phyloP scores from a whole-genome alignment of 106 monocot species.

The Hemerocallis citrina region DNA sequence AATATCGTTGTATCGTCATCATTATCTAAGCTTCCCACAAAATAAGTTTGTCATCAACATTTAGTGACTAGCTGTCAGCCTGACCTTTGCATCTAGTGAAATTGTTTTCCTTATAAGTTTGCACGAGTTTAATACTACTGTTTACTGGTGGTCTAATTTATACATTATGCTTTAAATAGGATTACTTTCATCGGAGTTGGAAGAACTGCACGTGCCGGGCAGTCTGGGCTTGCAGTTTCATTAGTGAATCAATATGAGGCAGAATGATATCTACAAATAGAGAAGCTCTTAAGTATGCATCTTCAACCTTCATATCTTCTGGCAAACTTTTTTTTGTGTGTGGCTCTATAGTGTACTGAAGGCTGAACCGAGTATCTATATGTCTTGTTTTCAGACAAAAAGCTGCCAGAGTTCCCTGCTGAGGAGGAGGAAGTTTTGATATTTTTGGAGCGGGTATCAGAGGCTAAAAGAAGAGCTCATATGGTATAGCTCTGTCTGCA shows the following conservation, averaged over 20 bases:
- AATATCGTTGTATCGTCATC: too few relatives aligned
- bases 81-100: neutral
- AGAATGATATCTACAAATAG: constrained; percentile 70
- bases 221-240: constrained; percentile 72
- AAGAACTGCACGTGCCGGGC: constrained; percentile 77
- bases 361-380: neutral
- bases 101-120: neutral
- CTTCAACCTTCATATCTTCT: neutral
- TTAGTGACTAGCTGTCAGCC: neutral
- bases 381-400: constrained; percentile 24
- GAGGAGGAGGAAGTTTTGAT: constrained; percentile 38
- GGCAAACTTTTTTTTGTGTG: neutral
- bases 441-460: constrained; percentile 39
- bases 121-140: neutral
- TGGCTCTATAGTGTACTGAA: neutral
- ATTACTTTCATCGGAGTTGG: constrained; percentile 89
- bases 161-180: constrained; percentile 21
- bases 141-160: neutral
- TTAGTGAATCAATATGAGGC: constrained; percentile 88
- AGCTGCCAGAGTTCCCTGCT: constrained; percentile 29
- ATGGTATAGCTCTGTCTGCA: constrained; percentile 24
- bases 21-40: too few relatives aligned
- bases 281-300: constrained; percentile 59
- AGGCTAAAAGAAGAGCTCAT: constrained; percentile 45
- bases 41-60: too few relatives aligned